Evolutionary conservation across 805 yeast genomes (phyloP).

Genomic region (Brettanomyces naardenensis): DNA sequence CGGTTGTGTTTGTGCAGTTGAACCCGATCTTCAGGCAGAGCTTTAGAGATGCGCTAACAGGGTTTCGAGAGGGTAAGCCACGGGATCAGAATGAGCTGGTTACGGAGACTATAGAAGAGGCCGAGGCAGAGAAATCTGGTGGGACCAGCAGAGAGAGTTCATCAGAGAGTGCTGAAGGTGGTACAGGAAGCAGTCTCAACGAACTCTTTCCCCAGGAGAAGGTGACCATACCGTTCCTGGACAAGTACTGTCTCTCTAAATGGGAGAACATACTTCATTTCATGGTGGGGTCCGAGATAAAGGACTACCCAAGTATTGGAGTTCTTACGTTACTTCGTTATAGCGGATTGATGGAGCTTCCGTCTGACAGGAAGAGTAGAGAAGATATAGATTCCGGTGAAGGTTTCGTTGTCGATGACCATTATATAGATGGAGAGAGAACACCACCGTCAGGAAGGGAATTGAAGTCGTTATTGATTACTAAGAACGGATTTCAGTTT

Average conservation of each 20-base stretch:
- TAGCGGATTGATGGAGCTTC: slow-evolving; percentile 83
- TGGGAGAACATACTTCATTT: slow-evolving; percentile 96
- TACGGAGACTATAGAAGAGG: slow-evolving; percentile 7
- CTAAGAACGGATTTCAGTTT: slow-evolving; percentile 91
- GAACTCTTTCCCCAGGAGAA: slow-evolving; percentile 28
- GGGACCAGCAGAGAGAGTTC: background rate
- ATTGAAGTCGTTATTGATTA: slow-evolving; percentile 48
- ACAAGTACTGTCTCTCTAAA: slow-evolving; percentile 70
- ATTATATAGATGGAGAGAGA: slow-evolving; percentile 12
- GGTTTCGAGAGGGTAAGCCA: slow-evolving; percentile 26
- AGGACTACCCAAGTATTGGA: slow-evolving; percentile 66
- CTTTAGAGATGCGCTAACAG: slow-evolving; percentile 78
- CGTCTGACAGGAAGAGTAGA: slow-evolving; percentile 22
- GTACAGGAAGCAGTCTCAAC: slow-evolving; percentile 1
- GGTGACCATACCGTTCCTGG: slow-evolving; percentile 61
- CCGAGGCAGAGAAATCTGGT: slow-evolving; percentile 24
- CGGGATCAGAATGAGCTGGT: slow-evolving; percentile 2
- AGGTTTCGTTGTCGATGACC: slow-evolving; percentile 9
- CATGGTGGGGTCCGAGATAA: slow-evolving; percentile 89
- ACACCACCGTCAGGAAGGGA: slow-evolving; percentile 12
- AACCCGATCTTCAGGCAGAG: slow-evolving; percentile 70
- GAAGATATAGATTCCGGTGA: slow-evolving; percentile 14
- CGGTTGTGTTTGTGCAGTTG: slow-evolving; percentile 34
- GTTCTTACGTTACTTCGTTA: slow-evolving; percentile 69
- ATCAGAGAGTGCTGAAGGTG: background rate